These are phyloP conservation scores for Trichoderma simmonsii DNA, from an alignment of 2,329 filamentous ascomycete genomes.

Conservation along the genomic window DNA sequence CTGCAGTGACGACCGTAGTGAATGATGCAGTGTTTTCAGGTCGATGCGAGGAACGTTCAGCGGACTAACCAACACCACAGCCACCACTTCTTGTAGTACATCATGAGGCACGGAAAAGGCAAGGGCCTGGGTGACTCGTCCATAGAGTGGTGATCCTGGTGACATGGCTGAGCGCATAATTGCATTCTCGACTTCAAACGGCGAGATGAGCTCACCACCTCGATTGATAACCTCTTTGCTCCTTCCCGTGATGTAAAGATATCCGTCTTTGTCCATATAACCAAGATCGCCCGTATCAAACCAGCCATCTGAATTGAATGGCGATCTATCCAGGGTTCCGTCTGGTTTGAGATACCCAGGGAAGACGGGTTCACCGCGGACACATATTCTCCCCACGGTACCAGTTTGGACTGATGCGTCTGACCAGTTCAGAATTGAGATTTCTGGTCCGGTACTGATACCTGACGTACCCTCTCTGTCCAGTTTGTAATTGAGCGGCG, in stretches of 20 bases:
- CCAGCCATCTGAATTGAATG: slow-evolving; percentile 49
- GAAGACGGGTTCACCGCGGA: slow-evolving; percentile 51
- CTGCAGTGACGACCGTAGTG: slow-evolving; percentile 46
- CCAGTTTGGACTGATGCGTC: slow-evolving; percentile 31
- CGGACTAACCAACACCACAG: slow-evolving; percentile 49
- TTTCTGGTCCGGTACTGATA: slow-evolving; percentile 48
- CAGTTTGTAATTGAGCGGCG: slow-evolving; percentile 49
- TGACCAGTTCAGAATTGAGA: slow-evolving; percentile 46
- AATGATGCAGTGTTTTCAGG: slow-evolving; percentile 46
- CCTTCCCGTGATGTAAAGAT: slow-evolving; percentile 52
- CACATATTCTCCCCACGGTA: slow-evolving; percentile 46
- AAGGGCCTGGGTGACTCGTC: slow-evolving; percentile 47
- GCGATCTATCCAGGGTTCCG: slow-evolving; percentile 41
- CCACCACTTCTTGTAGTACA: slow-evolving; percentile 55
- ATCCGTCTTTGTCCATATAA: slow-evolving; percentile 49
- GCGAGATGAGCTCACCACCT: slow-evolving; percentile 57
- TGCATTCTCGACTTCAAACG: slow-evolving; percentile 57
- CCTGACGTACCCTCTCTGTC: slow-evolving; percentile 54
- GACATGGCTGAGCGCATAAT: slow-evolving; percentile 46
- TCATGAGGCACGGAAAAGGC: slow-evolving; percentile 53
- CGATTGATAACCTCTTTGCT: slow-evolving; percentile 58
- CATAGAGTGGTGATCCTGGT: slow-evolving; percentile 41
- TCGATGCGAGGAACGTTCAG: slow-evolving; percentile 42
- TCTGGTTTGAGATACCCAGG: slow-evolving; percentile 46
- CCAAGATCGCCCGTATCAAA: slow-evolving; percentile 56